Evolutionary conservation across 768 basidiomycete species (phyloP), one percentile per base, ranked within the genome.

Genomic region (Lactifluus pinguis): DNA sequence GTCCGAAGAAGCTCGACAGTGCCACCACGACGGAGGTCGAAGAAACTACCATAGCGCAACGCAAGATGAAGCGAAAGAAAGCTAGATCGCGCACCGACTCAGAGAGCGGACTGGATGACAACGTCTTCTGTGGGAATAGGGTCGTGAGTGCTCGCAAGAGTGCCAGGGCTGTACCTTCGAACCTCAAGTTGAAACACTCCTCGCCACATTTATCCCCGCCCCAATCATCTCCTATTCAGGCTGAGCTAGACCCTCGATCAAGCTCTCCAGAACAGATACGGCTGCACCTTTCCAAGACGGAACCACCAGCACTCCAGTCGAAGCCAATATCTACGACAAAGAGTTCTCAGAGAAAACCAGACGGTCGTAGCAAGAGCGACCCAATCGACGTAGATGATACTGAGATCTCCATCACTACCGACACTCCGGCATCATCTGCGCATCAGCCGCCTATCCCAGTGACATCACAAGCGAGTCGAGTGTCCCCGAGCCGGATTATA

Each of bases 1-100:
- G 57, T 10, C 52, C 62, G n/a, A 65, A 58, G 53, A 50, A 47
- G 15, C n/a, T 30, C 51, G 30, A 14, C 17, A 49, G 52, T n/a
- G 25, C 34, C 57, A 59, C 60, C 13, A 50, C 61, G 14, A 58
- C 49, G 8, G 61, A 58, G 11, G 36, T 59, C 13, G 64, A 65
- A 4, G 64, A 52, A 25, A 29, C 36, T 9, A 30, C 19, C 2
- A 17, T 29, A 39, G 29, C 41, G 14, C 60, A 42, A 57, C 55
- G 42, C 51, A 64, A 53, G 48, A 36, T 57, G 39, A 64, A 64
- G 32, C 63, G 63, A 42, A 64, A 39, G 63, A 64, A 62, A 51
- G 55, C 61, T 7, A 39, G 51, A n/a, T 64, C 50, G 29, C 55
- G 48, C 42, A 62, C 38, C n/a, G 53, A 64, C 34, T 52, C 48